A percentile compares a stretch with the other conserved stretches of the same genome.
These are phyloP conservation scores for Phytophthora citrophthora DNA, from an alignment of 352 stramenopile genomes.

Conservation along the genomic window DNA sequence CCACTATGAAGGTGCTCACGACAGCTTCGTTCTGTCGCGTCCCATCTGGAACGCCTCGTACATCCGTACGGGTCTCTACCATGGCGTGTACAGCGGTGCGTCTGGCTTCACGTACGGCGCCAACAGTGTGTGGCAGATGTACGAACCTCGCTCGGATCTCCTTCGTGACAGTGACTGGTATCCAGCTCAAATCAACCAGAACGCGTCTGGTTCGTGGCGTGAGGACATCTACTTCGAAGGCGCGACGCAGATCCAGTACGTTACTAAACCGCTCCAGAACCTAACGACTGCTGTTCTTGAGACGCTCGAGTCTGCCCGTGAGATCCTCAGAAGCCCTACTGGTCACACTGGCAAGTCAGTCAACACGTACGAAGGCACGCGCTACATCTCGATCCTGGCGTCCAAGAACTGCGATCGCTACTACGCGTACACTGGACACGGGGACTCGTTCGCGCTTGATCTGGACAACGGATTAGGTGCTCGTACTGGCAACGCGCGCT, in stretches of 20 bases:
- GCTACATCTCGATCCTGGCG: neutral
- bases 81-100: neutral
- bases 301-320: neutral
- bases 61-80: neutral
- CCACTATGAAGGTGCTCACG: neutral
- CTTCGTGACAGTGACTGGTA: neutral
- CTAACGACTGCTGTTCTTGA: neutral
- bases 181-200: neutral
- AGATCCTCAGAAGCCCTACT: neutral
- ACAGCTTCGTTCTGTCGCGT: neutral
- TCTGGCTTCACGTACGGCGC: neutral
- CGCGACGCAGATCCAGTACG: neutral
- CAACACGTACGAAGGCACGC: neutral
- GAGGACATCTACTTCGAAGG: neutral
- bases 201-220: neutral
- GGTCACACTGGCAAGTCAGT: neutral
- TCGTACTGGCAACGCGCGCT: neutral
- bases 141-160: neutral
- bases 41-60: neutral
- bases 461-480: neutral
- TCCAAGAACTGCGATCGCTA: neutral
- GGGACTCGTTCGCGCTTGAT: neutral
- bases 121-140: neutral
- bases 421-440: neutral
- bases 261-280: neutral